These are phyloP conservation scores for Lachancea fermentati DNA, from an alignment of 805 yeast species.

Conservation along the genomic window DNA sequence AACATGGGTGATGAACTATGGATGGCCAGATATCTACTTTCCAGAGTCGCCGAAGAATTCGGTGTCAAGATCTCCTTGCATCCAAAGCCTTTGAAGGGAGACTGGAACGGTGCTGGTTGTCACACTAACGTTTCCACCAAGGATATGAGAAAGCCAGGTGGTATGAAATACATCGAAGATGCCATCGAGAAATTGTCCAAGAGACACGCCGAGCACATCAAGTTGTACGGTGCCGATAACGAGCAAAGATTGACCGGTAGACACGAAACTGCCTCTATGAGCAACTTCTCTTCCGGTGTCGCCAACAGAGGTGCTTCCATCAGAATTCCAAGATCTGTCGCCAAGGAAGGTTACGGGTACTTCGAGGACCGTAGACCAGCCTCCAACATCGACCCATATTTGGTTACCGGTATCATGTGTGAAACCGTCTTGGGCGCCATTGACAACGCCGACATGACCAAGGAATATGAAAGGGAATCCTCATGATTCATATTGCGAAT, in stretches of 20 bases:
- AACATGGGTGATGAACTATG: constrained; percentile 96
- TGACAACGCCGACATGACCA: constrained; percentile 91
- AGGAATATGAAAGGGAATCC: constrained; percentile 78
- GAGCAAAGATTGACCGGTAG: constrained; percentile 94
- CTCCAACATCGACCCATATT: constrained; percentile 97
- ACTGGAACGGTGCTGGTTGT: constrained; percentile 99
- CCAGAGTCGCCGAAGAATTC: constrained; percentile 96
- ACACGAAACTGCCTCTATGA: constrained; percentile 96
- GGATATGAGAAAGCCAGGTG: constrained; percentile 90
- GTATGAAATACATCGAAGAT: constrained; percentile 88
- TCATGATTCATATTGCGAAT: too few relatives aligned
- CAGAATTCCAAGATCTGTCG: constrained; percentile 98
- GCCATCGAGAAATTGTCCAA: constrained; percentile 90
- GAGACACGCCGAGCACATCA: constrained; percentile 96
- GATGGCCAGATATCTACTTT: constrained; percentile 88
- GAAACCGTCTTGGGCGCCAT: constrained; percentile 95
- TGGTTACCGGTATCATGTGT: constrained; percentile 96
- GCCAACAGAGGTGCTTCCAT: constrained; percentile 99
- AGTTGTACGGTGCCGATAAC: constrained; percentile 92
- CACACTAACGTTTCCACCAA: constrained; percentile 97
- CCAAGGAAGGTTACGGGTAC: constrained; percentile 96
- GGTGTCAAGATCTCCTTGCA: constrained; percentile 98
- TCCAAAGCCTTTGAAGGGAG: constrained; percentile 98
- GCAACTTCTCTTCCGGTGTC: constrained; percentile 89
- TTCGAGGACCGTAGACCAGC: constrained; percentile 99